phyloP scores from a whole-genome alignment of 306 rosid species.

The Ormosia emarginata region DNA sequence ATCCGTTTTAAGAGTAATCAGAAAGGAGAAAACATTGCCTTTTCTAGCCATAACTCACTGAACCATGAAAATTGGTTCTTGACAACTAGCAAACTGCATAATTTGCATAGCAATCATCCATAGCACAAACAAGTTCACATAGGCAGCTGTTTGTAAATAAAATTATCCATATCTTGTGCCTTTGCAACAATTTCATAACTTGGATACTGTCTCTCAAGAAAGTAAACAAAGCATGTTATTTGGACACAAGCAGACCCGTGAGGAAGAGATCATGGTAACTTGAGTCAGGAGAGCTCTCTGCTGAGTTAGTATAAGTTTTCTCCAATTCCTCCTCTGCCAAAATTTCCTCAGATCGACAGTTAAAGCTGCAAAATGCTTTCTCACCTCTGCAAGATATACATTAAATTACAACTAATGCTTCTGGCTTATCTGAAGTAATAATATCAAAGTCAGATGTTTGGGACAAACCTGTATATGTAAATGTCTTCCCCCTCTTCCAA shows the following conservation, averaged over 20 bases:
- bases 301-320: constrained; percentile 29
- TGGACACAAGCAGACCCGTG: constrained; percentile 44
- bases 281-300: constrained; percentile 53
- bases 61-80: constrained; percentile 32
- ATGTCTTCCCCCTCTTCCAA: constrained; percentile 50
- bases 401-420: constrained; percentile 15
- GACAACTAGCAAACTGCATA: constrained; percentile 26
- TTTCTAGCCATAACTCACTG: constrained; percentile 29
- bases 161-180: constrained; percentile 25
- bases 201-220: constrained; percentile 1
- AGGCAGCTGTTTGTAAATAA: constrained; percentile 36
- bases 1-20: constrained; percentile 9
- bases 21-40: constrained; percentile 6
- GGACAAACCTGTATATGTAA: constrained; percentile 53
- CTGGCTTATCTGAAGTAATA: background rate
- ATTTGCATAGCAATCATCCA: constrained; percentile 39
- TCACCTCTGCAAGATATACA: constrained; percentile 41
- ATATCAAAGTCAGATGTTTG: background rate
- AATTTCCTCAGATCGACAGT: constrained; percentile 45
- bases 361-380: constrained; percentile 69
- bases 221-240: constrained; percentile 24
- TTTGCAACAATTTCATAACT: constrained; percentile 10
- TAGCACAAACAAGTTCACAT: constrained; percentile 44
- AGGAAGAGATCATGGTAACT: constrained; percentile 68
- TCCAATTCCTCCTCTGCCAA: constrained; percentile 46